Percentiles rank a stretch among this genome's conserved stretches.
Evolutionary conservation across 148 eudicot species (phyloP).

Genomic region (Linanthus parryae): DNA sequence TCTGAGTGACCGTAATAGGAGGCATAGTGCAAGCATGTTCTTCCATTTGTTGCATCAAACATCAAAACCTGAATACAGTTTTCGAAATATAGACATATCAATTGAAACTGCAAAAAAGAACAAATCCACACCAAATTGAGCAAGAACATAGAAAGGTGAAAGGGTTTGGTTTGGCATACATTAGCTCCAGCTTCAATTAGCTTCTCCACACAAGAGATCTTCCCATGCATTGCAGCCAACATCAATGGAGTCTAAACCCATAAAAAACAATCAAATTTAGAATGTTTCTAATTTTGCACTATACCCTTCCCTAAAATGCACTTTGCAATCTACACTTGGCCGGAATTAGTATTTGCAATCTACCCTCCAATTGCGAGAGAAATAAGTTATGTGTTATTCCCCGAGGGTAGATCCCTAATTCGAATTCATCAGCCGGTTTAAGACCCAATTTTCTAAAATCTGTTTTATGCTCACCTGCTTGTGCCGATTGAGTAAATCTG

Average conservation of each 20-base stretch:
- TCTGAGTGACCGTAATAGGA: conserved; percentile 85
- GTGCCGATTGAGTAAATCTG: conserved; percentile 76
- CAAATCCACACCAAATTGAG: not conserved
- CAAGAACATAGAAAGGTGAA: not conserved
- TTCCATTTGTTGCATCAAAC: conserved; percentile 80
- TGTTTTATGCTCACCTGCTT: conserved; percentile 84
- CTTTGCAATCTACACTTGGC: too few relatives aligned
- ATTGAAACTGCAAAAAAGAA: conserved; percentile 1
- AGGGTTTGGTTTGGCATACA: conserved; percentile 40
- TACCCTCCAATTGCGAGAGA: too few relatives aligned
- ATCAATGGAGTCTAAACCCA: conserved; percentile 80
- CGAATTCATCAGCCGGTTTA: too few relatives aligned
- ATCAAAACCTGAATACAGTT: conserved; percentile 54
- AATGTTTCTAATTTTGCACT: too few relatives aligned
- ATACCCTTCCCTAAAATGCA: too few relatives aligned
- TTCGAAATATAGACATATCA: conserved; percentile 3
- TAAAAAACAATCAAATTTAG: not conserved
- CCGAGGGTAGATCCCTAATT: too few relatives aligned
- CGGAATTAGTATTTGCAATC: too few relatives aligned
- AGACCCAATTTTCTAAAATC: too few relatives aligned
- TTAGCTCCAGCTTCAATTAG: conserved; percentile 93
- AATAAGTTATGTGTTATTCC: too few relatives aligned
- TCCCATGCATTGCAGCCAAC: conserved; percentile 96
- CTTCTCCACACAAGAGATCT: conserved; percentile 67
- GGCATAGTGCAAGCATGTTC: conserved; percentile 97